A percentile compares a stretch with the other conserved stretches of the same genome.
phyloP scores from a whole-genome alignment of 2,329 filamentous ascomycete species.

The Cercospora sp. region DNA sequence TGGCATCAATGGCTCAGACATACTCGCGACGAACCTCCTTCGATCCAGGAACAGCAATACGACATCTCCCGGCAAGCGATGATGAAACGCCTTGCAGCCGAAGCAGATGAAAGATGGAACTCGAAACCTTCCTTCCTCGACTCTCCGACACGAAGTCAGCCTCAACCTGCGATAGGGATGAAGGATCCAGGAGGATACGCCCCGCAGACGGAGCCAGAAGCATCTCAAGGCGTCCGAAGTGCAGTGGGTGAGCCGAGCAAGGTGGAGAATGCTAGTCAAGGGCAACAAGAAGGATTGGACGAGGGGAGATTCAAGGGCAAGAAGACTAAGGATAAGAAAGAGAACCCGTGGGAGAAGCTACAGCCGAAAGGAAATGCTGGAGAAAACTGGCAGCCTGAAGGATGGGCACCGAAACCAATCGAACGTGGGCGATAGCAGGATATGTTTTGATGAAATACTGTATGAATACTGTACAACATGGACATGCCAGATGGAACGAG shows the following conservation, averaged over 20 bases:
- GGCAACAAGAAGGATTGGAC: slow-evolving; percentile 35
- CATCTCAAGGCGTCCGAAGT: slow-evolving; percentile 36
- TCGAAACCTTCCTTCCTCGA: slow-evolving; percentile 61
- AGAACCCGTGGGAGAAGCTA: slow-evolving; percentile 45
- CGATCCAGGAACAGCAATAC: slow-evolving; percentile 58
- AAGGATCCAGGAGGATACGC: slow-evolving; percentile 45
- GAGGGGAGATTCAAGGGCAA: slow-evolving; percentile 37
- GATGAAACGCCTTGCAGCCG: slow-evolving; percentile 59
- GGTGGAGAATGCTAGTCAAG: slow-evolving; percentile 32
- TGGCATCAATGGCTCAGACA: slow-evolving; percentile 70
- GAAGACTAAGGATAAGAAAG: slow-evolving; percentile 30
- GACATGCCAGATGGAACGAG: not conserved
- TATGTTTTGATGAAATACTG: not conserved
- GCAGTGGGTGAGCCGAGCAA: slow-evolving; percentile 38
- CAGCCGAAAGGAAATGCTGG: slow-evolving; percentile 42
- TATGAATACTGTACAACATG: slow-evolving; percentile 1
- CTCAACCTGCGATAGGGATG: slow-evolving; percentile 47
- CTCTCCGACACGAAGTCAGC: slow-evolving; percentile 53
- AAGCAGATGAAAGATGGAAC: slow-evolving; percentile 63
- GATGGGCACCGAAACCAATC: slow-evolving; percentile 47
- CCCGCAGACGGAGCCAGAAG: slow-evolving; percentile 36
- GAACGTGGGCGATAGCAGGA: slow-evolving; percentile 31
- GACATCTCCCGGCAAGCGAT: slow-evolving; percentile 58
- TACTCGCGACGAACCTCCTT: slow-evolving; percentile 57
- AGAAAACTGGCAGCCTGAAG: slow-evolving; percentile 50